A percentile compares a stretch with the other conserved stretches of the same genome.
phyloP scores from a whole-genome alignment of 148 eudicot species.

The Linanthus parryae region DNA sequence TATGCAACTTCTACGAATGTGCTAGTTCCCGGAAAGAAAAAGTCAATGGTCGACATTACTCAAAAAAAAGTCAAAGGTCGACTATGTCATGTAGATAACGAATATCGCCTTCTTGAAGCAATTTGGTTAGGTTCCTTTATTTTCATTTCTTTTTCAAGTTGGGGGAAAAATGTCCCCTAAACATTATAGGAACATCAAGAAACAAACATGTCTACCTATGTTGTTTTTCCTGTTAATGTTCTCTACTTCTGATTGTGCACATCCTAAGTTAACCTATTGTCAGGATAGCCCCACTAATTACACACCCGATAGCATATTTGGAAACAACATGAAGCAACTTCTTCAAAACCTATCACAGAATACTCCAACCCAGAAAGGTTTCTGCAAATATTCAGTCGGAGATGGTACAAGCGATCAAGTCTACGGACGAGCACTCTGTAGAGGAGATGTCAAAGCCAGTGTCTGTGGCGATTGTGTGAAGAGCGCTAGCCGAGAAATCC shows the following conservation, averaged over 20 bases:
- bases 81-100: too few species aligned
- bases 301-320: slow-evolving; percentile 15
- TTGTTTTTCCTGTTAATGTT: slow-evolving; percentile 1
- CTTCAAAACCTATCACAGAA: slow-evolving; percentile 12
- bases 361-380: slow-evolving; percentile 12
- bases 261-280: slow-evolving; percentile 6
- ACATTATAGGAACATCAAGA: not conserved
- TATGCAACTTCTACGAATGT: too few species aligned
- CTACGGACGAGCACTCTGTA: slow-evolving; percentile 21
- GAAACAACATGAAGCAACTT: slow-evolving; percentile 13
- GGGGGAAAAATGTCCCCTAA: not conserved
- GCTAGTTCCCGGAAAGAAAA: too few species aligned
- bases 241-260: slow-evolving; percentile 4
- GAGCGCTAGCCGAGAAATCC: slow-evolving; percentile 11
- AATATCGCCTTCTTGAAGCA: too few species aligned
- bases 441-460: slow-evolving; percentile 18
- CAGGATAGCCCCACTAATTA: slow-evolving; percentile 1
- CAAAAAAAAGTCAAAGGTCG: too few species aligned
- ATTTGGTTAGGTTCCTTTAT: too few species aligned
- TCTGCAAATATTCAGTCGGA: slow-evolving; percentile 13
- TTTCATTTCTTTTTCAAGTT: too few species aligned
- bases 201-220: not conserved
- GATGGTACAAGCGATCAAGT: not conserved
- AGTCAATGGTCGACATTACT: too few species aligned
- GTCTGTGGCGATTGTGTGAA: slow-evolving; percentile 17